These are phyloP conservation scores for Tricladium varicosporioides DNA, from an alignment of 2,329 filamentous ascomycete genomes.

Conservation along the genomic window DNA sequence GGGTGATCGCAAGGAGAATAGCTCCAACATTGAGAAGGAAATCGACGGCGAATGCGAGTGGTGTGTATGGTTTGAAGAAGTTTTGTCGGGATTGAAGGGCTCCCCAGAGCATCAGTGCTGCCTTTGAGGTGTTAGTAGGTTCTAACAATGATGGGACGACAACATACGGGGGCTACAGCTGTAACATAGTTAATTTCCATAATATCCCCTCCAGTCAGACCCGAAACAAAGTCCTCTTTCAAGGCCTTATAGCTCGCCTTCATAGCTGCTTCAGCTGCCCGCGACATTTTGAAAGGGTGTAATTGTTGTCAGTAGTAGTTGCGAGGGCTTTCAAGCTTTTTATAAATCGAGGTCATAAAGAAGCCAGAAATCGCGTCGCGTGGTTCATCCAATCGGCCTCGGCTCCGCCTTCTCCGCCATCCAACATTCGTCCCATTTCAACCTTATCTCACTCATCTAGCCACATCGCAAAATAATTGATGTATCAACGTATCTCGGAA, in stretches of 20 bases:
- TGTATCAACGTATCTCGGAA: not conserved
- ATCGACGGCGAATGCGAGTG: conserved; percentile 70
- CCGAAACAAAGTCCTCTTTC: conserved; percentile 95
- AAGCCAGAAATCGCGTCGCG: conserved; percentile 22
- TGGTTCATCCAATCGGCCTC: not conserved
- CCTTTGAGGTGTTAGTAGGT: conserved; percentile 47
- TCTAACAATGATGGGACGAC: conserved; percentile 10
- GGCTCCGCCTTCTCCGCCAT: not conserved
- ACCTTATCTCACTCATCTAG: not conserved
- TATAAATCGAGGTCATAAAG: conserved; percentile 10
- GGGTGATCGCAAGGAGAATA: conserved; percentile 79
- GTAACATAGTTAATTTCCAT: conserved; percentile 86
- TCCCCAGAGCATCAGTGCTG: conserved; percentile 83
- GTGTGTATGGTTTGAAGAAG: conserved; percentile 76
- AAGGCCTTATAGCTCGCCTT: conserved; percentile 75
- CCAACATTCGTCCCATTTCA: not conserved
- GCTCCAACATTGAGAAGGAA: conserved; percentile 83
- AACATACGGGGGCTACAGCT: conserved; percentile 75
- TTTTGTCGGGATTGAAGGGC: conserved; percentile 78
- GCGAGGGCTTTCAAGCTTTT: not conserved
- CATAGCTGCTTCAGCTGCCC: conserved; percentile 35
- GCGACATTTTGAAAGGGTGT: conserved; percentile 23
- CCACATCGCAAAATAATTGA: not conserved
- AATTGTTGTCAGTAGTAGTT: not conserved
- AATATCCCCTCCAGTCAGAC: conserved; percentile 78